Evolutionary conservation across 306 rosid species (phyloP).

Genomic region (Parietaria judaica): DNA sequence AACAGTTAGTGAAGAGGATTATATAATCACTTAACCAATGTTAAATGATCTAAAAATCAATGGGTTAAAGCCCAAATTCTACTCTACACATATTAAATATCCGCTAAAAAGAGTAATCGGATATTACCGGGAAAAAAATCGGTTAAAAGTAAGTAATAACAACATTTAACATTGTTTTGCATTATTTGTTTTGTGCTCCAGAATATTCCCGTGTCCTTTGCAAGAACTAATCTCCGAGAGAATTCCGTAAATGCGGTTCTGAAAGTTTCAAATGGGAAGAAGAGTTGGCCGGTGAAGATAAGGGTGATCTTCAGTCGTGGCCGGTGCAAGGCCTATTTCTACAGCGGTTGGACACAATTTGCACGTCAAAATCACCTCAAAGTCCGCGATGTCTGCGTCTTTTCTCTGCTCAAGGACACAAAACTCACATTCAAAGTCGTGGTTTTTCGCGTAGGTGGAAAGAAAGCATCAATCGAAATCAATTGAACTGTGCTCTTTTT

Average conservation of each 20-base stretch:
- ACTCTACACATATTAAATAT: too few relatives aligned
- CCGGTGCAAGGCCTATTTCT: neutral
- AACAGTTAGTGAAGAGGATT: too few relatives aligned
- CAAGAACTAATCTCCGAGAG: neutral
- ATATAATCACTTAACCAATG: too few relatives aligned
- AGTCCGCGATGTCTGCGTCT: slow-evolving; percentile 14
- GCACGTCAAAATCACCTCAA: slow-evolving; percentile 3
- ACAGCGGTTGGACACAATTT: neutral
- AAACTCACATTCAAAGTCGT: neutral
- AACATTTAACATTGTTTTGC: too few relatives aligned
- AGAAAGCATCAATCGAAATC: too few relatives aligned
- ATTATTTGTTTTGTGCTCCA: neutral
- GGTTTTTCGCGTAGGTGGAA: neutral
- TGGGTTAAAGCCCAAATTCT: too few relatives aligned
- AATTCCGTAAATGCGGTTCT: neutral
- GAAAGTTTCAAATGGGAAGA: neutral
- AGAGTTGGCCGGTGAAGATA: neutral
- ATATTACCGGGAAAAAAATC: too few relatives aligned
- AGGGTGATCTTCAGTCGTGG: neutral
- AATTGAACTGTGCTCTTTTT: too few relatives aligned
- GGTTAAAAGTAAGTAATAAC: too few relatives aligned
- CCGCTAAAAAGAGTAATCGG: too few relatives aligned
- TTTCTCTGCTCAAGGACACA: neutral
- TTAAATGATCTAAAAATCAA: too few relatives aligned
- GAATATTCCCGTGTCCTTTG: neutral